Evolutionary conservation across 176 grass and related monocot genomes (phyloP), one percentile per base, ranked within the genome.

Genomic region (Carex littledalei): DNA sequence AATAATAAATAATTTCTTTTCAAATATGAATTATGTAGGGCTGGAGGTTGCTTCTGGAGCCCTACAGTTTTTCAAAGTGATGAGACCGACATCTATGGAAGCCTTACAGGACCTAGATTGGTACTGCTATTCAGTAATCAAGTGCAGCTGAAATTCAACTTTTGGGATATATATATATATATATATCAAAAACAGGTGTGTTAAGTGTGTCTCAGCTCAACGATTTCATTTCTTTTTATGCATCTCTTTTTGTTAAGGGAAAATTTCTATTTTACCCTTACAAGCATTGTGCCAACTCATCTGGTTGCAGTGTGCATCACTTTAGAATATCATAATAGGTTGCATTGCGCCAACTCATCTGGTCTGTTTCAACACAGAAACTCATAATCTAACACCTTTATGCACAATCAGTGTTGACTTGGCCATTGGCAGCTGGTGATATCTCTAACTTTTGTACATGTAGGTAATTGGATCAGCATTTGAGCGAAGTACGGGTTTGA

Each of bases 391-490:
- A 14, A 32, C 31, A 16, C 14, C 29, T 16, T 37, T 37, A 67
- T 26, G 14, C 31, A 37, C 32, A 35, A 67, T 67, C 31, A 67
- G 65, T 67, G 65, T 67, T 67, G 13, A 67, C 65, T 71, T 71
- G 1, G 34, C 37, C 16, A n/a, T 45, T 39, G 37, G 37, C 37
- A 39, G 37, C 37, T 39, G 37, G 37, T 39, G 37, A 39, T 39
- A 39, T 39, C 37, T 39, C 37, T 39, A 39, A 45, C n/a, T 45
- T 72, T 87, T 81, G 54, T 61, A 70, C 13, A 13, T 63, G 21
- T 84, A 99, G 96, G 91, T 84, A 8, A 92, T 99, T 53, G 90
- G 94, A 24, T 67, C 67, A 26, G 35, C 89, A 29, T 91, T 94
- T 65, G 67, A 74, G 86, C 88, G 79, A 86, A 86, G 90, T 69